A percentile compares a stretch with the other conserved stretches of the same genome.
Evolutionary conservation across 169 alveolate genomes (phyloP).

Genomic region (Plasmodium berghei): DNA sequence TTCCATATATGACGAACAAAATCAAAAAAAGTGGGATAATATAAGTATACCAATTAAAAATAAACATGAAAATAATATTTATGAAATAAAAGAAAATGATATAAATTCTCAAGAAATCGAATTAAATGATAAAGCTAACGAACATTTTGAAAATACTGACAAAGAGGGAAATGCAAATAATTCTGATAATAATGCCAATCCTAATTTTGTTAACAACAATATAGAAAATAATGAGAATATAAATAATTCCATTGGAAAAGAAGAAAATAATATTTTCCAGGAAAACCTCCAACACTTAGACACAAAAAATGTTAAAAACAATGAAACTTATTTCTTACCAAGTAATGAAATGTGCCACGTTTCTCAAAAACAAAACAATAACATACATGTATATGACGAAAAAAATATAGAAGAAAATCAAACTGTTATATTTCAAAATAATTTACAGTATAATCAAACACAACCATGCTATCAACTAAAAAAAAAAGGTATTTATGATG

Average conservation of each 20-base stretch:
- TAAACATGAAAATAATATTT: slow-evolving; percentile 3
- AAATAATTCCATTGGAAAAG: too few species aligned
- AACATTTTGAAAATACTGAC: background rate
- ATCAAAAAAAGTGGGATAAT: slow-evolving; percentile 3
- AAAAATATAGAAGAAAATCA: slow-evolving; percentile 2
- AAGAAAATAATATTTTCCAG: too few species aligned
- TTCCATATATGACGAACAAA: background rate
- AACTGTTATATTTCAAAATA: background rate
- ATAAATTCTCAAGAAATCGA: slow-evolving; percentile 1
- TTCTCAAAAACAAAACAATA: background rate
- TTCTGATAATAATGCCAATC: background rate
- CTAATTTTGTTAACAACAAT: background rate
- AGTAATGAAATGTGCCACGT: background rate
- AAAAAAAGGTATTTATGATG: background rate
- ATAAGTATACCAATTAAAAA: slow-evolving; percentile 4
- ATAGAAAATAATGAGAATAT: background rate
- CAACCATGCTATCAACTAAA: slow-evolving; percentile 6
- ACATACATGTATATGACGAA: slow-evolving; percentile 5
- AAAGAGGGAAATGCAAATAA: background rate
- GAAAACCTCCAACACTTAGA: background rate
- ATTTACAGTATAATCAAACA: background rate
- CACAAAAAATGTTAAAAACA: background rate
- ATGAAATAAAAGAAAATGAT: background rate
- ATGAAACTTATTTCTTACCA: background rate
- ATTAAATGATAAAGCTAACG: background rate